Conservation (phyloP, 192 early-diverging fungal genomes). For the Umbelopsis sp. region DNA sequence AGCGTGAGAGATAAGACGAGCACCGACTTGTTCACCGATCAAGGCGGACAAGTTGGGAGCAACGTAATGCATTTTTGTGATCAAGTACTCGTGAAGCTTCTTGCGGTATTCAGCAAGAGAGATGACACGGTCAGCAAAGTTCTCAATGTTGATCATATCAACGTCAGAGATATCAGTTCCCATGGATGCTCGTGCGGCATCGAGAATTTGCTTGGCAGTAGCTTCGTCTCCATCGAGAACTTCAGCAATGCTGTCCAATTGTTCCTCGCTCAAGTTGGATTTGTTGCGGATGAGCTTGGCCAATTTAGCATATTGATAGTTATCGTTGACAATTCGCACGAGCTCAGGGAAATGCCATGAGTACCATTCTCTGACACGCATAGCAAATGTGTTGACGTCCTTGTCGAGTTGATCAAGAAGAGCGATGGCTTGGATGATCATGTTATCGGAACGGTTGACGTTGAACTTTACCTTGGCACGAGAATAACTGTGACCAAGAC, state of each 20-base stretch:
- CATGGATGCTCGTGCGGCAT: slow-evolving; percentile 96
- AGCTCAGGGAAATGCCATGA: slow-evolving; percentile 99
- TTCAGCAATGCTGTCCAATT: slow-evolving; percentile 78
- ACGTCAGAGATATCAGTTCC: slow-evolving; percentile 96
- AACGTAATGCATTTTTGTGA: slow-evolving; percentile 93
- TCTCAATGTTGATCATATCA: slow-evolving; percentile 94
- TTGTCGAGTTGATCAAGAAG: slow-evolving; percentile 98
- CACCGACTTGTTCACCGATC: slow-evolving; percentile 95
- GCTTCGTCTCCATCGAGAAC: slow-evolving; percentile 76
- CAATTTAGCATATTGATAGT: slow-evolving; percentile 88
- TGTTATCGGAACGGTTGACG: slow-evolving; percentile 97
- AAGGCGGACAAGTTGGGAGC: slow-evolving; percentile 96
- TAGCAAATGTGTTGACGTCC: slow-evolving; percentile 97
- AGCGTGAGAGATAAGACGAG: slow-evolving; percentile 95
- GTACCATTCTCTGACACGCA: slow-evolving; percentile 99
- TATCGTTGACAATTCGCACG: slow-evolving; percentile 94
- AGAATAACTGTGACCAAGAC: slow-evolving; percentile 98
- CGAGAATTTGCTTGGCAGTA: slow-evolving; percentile 86
- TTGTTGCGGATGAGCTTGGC: slow-evolving; percentile 95
- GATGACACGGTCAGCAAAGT: slow-evolving; percentile 92
- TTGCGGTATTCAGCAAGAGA: slow-evolving; percentile 93
- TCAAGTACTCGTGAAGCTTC: slow-evolving; percentile 87
- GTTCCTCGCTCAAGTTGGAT: slow-evolving; percentile 74
- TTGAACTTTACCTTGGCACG: slow-evolving; percentile 99
- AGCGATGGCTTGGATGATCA: slow-evolving; percentile 92